Conservation (phyloP, 305 asterid genomes). For the Solanum hybrid region DNA sequence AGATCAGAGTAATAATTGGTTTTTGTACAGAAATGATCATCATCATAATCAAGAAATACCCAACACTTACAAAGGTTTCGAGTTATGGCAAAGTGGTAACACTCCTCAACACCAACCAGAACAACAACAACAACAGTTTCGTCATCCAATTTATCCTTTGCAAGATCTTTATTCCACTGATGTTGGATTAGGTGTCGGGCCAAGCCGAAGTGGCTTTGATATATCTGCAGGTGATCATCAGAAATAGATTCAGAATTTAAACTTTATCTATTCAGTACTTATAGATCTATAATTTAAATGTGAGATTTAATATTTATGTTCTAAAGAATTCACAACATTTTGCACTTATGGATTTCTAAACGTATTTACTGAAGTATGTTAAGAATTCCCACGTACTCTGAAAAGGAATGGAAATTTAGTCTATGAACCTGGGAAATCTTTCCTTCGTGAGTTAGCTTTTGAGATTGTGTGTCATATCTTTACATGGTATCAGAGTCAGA, state of each 20-base stretch:
- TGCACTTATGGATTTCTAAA: not conserved
- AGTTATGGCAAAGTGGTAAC: slow-evolving; percentile 50
- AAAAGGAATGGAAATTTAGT: not conserved
- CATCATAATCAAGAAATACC: slow-evolving; percentile 23
- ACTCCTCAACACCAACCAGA: not conserved
- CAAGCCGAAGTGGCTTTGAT: not conserved
- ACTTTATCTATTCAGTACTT: not conserved
- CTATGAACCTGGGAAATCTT: too few relatives aligned
- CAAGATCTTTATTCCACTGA: slow-evolving; percentile 5
- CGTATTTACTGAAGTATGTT: not conserved
- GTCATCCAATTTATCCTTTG: slow-evolving; percentile 3
- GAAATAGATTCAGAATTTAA: not conserved
- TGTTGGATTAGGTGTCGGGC: slow-evolving; percentile 3
- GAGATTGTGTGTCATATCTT: not conserved
- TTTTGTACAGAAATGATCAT: slow-evolving; percentile 43
- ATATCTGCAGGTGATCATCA: not conserved
- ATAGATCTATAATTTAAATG: not conserved
- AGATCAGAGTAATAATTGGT: slow-evolving; percentile 48
- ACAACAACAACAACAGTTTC: slow-evolving; percentile 11
- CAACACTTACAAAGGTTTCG: slow-evolving; percentile 42
- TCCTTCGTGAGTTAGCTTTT: too few relatives aligned
- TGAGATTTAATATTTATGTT: not conserved
- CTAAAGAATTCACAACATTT: not conserved
- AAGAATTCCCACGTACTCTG: not conserved
- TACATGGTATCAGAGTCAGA: not conserved